phyloP scores from a whole-genome alignment of 495 filamentous ascomycete species.

The Lasiosphaeria miniovina region DNA sequence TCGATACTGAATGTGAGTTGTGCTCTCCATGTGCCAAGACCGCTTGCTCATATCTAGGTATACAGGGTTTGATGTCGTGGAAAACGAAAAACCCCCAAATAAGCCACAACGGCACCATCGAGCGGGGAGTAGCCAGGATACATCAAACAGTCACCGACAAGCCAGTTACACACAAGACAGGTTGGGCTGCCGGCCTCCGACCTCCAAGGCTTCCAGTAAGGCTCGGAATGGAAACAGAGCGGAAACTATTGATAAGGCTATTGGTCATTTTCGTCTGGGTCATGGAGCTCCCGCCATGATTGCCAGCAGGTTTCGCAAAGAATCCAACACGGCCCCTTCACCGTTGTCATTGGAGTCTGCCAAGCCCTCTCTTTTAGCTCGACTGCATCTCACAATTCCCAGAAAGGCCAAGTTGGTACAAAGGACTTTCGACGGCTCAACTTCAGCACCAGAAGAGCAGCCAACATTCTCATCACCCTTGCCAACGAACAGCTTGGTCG shows the following conservation, averaged over 20 bases:
- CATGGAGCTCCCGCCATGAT: conserved; percentile 26
- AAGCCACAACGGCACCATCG: conserved; percentile 10
- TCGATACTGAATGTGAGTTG: conserved; percentile 19
- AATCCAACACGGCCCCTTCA: conserved; percentile 19
- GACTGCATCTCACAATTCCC: conserved; percentile 32
- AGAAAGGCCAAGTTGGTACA: conserved; percentile 25
- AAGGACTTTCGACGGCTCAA: conserved; percentile 18
- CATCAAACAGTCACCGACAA: too few relatives aligned
- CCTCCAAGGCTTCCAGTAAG: conserved; percentile 21
- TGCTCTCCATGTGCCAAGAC: too few relatives aligned
- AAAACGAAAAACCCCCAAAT: conserved; percentile 9
- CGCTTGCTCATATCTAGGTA: too few relatives aligned
- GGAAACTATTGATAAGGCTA: conserved; percentile 32
- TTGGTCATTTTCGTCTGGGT: conserved; percentile 28
- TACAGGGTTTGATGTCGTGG: conserved; percentile 16
- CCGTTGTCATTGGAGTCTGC: conserved; percentile 6
- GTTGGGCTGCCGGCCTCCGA: background rate
- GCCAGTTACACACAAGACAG: background rate
- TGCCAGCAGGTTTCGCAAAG: conserved; percentile 33
- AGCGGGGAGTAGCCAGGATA: background rate
- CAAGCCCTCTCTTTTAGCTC: conserved; percentile 33
- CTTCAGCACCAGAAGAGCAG: background rate
- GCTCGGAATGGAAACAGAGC: conserved; percentile 26
- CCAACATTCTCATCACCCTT: background rate
- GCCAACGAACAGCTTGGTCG: background rate